phyloP scores from a whole-genome alignment of 108 stramenopile genomes.

The Pseudonitzschia delicatissima region DNA sequence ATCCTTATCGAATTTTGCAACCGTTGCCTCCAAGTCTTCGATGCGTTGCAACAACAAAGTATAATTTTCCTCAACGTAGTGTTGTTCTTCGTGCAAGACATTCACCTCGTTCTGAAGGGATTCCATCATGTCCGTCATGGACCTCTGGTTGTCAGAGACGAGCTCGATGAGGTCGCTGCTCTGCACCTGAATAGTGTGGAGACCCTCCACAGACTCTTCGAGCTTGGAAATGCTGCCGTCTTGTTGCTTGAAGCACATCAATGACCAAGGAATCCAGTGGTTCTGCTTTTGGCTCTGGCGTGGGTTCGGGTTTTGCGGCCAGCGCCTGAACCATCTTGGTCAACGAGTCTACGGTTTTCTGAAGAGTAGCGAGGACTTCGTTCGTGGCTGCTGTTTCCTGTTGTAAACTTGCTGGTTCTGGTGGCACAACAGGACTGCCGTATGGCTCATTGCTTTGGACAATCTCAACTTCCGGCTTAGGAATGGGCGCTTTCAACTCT shows the following conservation, averaged over 20 bases:
- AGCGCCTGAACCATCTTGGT: background rate
- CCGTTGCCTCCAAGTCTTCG: background rate
- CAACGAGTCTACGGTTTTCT: background rate
- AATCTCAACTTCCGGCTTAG: background rate
- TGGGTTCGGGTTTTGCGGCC: background rate
- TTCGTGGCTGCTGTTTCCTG: background rate
- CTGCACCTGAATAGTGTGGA: conserved; percentile 7
- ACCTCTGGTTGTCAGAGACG: conserved; percentile 6
- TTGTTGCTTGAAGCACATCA: conserved; percentile 10
- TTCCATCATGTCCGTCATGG: conserved; percentile 14
- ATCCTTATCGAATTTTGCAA: background rate
- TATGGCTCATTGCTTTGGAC: background rate
- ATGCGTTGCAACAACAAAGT: background rate
- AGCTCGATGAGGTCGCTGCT: conserved; percentile 14
- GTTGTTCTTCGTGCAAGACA: background rate
- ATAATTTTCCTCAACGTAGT: background rate
- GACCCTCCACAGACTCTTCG: background rate
- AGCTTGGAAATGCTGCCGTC: background rate
- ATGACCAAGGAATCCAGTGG: conserved; percentile 12
- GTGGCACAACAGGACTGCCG: background rate
- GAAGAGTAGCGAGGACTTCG: conserved; percentile 5
- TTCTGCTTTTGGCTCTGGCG: background rate
- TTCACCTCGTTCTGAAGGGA: background rate
- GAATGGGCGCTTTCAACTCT: background rate
- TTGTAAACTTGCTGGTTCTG: background rate